phyloP scores from a whole-genome alignment of 768 basidiomycete species.

The Leucocoprinus sp. region DNA sequence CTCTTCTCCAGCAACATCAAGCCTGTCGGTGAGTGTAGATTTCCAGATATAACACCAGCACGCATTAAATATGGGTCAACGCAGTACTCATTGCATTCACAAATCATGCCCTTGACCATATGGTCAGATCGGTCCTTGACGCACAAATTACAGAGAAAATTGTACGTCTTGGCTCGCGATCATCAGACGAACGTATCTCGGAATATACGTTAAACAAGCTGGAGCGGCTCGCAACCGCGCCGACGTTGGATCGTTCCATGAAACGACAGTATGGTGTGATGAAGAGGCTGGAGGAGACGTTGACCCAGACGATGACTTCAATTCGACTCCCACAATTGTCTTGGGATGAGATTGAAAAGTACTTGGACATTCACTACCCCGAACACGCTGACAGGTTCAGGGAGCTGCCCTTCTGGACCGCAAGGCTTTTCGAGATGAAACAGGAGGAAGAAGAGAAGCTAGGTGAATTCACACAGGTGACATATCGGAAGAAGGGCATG shows the following conservation, averaged over 20 bases:
- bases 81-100: conserved; percentile 45
- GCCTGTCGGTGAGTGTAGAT: conserved; percentile 34
- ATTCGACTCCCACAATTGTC: conserved; percentile 18
- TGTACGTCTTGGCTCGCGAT: conserved; percentile 62
- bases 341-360: conserved; percentile 29
- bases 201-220: conserved; percentile 53
- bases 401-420: conserved; percentile 43
- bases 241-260: conserved; percentile 30
- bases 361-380: conserved; percentile 18
- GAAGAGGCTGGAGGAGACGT: conserved; percentile 37
- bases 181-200: conserved; percentile 51
- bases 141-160: conserved; percentile 53
- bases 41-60: not conserved
- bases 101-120: conserved; percentile 44
- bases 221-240: conserved; percentile 36
- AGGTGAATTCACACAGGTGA: not conserved
- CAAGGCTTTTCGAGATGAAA: conserved; percentile 8
- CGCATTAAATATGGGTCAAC: not conserved
- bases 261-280: conserved; percentile 27
- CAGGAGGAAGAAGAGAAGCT: not conserved
- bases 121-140: conserved; percentile 52
- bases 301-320: conserved; percentile 30
- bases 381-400: conserved; percentile 37
- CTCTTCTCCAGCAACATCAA: conserved; percentile 43
- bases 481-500: conserved; percentile 9